Evolutionary conservation across 108 stramenopile species (phyloP).

Genomic region (Skeletonema costatum): DNA sequence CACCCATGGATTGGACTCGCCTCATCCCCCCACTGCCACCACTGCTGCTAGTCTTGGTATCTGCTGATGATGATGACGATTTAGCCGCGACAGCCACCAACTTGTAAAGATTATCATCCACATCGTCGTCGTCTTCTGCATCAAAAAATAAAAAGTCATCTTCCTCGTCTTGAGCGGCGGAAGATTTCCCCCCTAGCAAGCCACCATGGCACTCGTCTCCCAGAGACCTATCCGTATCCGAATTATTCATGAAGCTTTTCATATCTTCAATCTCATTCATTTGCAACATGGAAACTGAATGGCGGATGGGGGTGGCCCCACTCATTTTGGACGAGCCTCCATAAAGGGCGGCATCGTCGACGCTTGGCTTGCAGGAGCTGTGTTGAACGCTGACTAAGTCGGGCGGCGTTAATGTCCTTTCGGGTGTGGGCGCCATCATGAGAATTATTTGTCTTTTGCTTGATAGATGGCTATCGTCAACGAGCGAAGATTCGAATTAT

Average conservation of each 20-base stretch:
- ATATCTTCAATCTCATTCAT: slow-evolving; percentile 15
- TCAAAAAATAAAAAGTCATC: slow-evolving; percentile 7
- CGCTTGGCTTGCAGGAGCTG: neutral
- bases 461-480: no score
- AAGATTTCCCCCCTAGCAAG: neutral
- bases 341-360: neutral
- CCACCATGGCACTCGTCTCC: neutral
- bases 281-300: slow-evolving; percentile 12
- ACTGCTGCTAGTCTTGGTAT: neutral
- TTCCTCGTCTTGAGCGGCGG: neutral
- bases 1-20: slow-evolving; percentile 5
- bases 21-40: neutral
- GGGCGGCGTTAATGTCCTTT: neutral
- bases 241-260: neutral
- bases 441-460: no score
- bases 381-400: neutral
- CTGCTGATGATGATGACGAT: neutral
- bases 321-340: neutral
- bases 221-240: neutral
- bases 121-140: neutral
- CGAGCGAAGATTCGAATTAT: no score
- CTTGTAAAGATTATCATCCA: neutral
- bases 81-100: neutral
- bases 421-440: neutral
- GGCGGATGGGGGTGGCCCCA: neutral